Evolutionary conservation across 1,284 basidiomycete genomes (phyloP).

Genomic region (Xerocomus amazonicus): DNA sequence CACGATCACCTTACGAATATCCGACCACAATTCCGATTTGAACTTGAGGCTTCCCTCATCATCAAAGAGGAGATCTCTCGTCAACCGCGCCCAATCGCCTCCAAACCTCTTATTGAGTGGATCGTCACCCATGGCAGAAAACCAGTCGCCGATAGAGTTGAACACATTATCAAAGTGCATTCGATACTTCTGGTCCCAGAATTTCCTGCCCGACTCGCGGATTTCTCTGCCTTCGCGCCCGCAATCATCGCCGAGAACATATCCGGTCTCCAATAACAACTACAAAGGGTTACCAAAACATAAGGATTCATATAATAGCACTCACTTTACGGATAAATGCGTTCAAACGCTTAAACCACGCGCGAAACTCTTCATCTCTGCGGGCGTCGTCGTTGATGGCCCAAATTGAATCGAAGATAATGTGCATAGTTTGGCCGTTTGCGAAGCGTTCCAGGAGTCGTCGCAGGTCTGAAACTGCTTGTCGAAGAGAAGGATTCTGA

Average conservation of each 20-base stretch:
- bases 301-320: not conserved
- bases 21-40: conserved; percentile 88
- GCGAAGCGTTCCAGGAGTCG: conserved; percentile 91
- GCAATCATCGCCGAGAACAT: conserved; percentile 78
- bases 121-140: conserved; percentile 82
- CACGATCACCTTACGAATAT: conserved; percentile 78
- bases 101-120: conserved; percentile 80
- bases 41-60: conserved; percentile 82
- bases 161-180: conserved; percentile 81
- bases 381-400: conserved; percentile 73
- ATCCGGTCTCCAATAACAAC: conserved; percentile 85
- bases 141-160: conserved; percentile 69
- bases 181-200: conserved; percentile 86
- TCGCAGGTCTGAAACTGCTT: conserved; percentile 66
- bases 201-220: conserved; percentile 67
- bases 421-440: conserved; percentile 64
- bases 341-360: conserved; percentile 75
- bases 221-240: conserved; percentile 60
- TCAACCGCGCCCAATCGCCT: conserved; percentile 80
- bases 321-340: conserved; percentile 62
- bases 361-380: conserved; percentile 72
- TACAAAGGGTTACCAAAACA: conserved; percentile 23
- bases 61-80: conserved; percentile 76
- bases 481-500: conserved; percentile 54
- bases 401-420: conserved; percentile 71